Evolutionary conservation across 1,284 basidiomycete genomes (phyloP), one percentile per base, ranked within the genome.

Genomic region (Ceratobasidium sp.): DNA sequence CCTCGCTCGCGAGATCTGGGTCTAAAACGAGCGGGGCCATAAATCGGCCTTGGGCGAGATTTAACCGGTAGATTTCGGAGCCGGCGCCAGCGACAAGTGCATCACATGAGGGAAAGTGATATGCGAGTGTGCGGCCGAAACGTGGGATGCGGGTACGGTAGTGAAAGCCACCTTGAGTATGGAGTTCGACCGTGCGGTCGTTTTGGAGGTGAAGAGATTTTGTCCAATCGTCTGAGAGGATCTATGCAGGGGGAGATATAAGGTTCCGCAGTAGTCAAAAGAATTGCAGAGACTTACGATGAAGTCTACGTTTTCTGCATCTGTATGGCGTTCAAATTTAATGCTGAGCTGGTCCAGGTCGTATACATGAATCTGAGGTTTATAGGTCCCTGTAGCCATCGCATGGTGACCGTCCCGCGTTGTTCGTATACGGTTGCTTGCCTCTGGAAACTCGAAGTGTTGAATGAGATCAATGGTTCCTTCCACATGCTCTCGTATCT

Each of bases 251-350:
- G 73, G 61, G 40, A 55, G 71, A 69, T 73, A 56, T n/a, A 64
- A 77, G 70, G 51, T 40, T 60, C 76, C 66, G 42, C 39, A 68
- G 46, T 68, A 39, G 55, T 28, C 69, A 68, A 77, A 56, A 67
- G 51, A 49, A 67, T 23, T 82, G 79, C 86, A 91, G 89, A 89
- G 85, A 94, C 95, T 90, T 88, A 98, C 96, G 88, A 94, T 89
- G 87, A 99, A 99, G 85, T 99, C 98, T 80, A 99, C 94, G 85
- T 99, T 99, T 88, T 99, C 97, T 9, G 95, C 92, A 83, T 99
- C 97, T 0, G 96, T 94, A 83, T 98, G 97, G 67, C 98, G 90
- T 87, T 99, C 97, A 85, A 98, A 99, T 86, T 99, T 99, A 80
- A 96, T 89, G 4, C 95, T 93, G 46, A 99, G 89, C 84, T 98